phyloP scores from a whole-genome alignment of 805 yeast species.

The Yarrowia osloensis region DNA sequence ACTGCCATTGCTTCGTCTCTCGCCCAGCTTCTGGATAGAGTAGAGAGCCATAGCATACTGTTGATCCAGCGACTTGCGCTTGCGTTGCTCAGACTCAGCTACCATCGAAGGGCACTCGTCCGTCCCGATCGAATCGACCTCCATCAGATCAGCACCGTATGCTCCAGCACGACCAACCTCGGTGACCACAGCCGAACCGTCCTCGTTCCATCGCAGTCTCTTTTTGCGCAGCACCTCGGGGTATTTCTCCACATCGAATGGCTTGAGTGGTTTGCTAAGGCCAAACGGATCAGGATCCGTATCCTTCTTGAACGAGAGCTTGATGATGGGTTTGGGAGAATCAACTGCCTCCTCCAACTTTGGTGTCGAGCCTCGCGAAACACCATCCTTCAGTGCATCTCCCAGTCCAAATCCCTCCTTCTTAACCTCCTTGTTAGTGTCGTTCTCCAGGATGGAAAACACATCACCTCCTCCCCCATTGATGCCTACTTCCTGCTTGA shows the following conservation, averaged over 20 bases:
- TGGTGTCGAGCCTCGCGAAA: neutral
- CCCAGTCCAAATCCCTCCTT: slow-evolving; percentile 5
- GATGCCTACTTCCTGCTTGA: neutral
- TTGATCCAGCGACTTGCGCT: slow-evolving; percentile 25
- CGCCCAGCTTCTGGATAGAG: slow-evolving; percentile 26
- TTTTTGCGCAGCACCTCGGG: slow-evolving; percentile 1
- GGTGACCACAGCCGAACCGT: slow-evolving; percentile 1
- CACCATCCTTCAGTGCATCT: neutral
- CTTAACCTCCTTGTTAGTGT: slow-evolving; percentile 10
- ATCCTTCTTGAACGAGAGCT: slow-evolving; percentile 25
- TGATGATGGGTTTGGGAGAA: slow-evolving; percentile 25
- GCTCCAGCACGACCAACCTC: slow-evolving; percentile 14
- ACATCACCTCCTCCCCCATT: neutral
- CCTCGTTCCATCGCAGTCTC: slow-evolving; percentile 22
- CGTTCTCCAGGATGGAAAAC: slow-evolving; percentile 10
- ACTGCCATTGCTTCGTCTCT: slow-evolving; percentile 16
- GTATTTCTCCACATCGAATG: slow-evolving; percentile 8
- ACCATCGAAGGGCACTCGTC: neutral
- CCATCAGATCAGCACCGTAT: slow-evolving; percentile 22
- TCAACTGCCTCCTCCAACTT: slow-evolving; percentile 10
- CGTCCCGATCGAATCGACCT: neutral
- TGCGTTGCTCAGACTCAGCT: slow-evolving; percentile 2
- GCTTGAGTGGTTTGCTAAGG: slow-evolving; percentile 8
- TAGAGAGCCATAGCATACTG: slow-evolving; percentile 26
- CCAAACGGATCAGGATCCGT: slow-evolving; percentile 26